Evolutionary conservation across 164 flowering plant genomes (phyloP).

Genomic region (Dillenia suffruticosa): DNA sequence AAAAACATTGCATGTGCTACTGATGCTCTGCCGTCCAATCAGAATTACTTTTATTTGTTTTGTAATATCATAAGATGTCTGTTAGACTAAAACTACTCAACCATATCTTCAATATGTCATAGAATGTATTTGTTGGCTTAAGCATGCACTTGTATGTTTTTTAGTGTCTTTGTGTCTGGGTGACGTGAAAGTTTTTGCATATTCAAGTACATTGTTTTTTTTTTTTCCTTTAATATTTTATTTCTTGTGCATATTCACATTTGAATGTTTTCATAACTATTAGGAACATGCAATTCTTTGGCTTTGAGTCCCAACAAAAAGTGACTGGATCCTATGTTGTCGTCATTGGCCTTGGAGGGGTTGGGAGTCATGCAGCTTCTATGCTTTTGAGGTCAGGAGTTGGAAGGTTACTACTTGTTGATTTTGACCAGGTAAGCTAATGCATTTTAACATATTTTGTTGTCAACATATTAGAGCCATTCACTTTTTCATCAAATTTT

Average conservation of each 20-base stretch:
- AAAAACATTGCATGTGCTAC: too few species aligned
- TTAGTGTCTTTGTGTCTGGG: not conserved
- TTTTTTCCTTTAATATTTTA: not conserved
- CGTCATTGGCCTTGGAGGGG: constrained; percentile 98
- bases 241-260: too few species aligned
- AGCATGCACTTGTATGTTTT: too few species aligned
- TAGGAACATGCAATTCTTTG: constrained; percentile 96
- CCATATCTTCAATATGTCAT: too few species aligned
- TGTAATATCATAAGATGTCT: too few species aligned
- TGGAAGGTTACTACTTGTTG: constrained; percentile 86
- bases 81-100: too few species aligned
- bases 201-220: not conserved
- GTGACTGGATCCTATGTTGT: constrained; percentile 86
- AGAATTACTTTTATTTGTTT: too few species aligned
- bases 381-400: constrained; percentile 98
- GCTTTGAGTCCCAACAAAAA: constrained; percentile 71
- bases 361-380: constrained; percentile 97
- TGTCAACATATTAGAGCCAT: too few species aligned
- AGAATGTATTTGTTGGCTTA: too few species aligned
- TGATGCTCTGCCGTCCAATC: too few species aligned
- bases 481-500: too few species aligned
- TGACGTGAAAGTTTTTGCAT: not conserved
- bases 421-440: constrained; percentile 83
- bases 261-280: constrained; percentile 5
- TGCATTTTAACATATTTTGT: too few species aligned